These are phyloP conservation scores for Schizochytrium sp. DNA, from an alignment of 108 stramenopile genomes.

Conservation along the genomic window DNA sequence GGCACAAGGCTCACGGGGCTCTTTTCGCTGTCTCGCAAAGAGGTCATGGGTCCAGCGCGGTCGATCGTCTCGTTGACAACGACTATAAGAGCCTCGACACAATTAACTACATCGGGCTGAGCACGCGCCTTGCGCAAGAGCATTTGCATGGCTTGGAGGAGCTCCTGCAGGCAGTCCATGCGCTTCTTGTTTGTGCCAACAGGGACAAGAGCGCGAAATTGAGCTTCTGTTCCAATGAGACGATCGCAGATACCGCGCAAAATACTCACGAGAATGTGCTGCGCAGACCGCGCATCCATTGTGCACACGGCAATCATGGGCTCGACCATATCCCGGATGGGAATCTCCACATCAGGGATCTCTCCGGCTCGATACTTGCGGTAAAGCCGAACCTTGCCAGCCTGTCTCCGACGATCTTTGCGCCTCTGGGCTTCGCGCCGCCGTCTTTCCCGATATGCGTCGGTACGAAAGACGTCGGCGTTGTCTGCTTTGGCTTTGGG, in stretches of 20 bases:
- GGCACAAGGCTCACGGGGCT: not conserved
- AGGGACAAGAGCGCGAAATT: not conserved
- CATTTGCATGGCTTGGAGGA: not conserved
- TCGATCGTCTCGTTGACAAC: not conserved
- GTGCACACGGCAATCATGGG: constrained; percentile 39
- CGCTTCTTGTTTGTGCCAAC: not conserved
- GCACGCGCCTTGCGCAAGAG: not conserved
- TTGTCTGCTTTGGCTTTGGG: not conserved
- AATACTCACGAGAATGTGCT: constrained; percentile 27
- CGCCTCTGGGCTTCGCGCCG: not conserved
- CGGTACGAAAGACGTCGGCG: not conserved
- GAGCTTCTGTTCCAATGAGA: not conserved
- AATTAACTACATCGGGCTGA: constrained; percentile 24
- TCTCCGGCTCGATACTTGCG: constrained; percentile 42
- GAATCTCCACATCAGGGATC: constrained; percentile 42
- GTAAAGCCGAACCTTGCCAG: constrained; percentile 30
- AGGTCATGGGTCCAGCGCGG: not conserved
- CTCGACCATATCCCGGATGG: constrained; percentile 31
- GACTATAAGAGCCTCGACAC: constrained; percentile 21
- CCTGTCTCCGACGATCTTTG: not conserved
- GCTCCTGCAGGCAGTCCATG: not conserved
- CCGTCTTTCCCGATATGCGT: not conserved
- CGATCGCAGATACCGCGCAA: constrained; percentile 15
- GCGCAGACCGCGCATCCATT: constrained; percentile 30
- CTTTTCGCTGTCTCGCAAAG: not conserved